These are phyloP conservation scores for Fusarium mundagurra DNA, from an alignment of 2,329 filamentous ascomycete species.

Conservation along the genomic window DNA sequence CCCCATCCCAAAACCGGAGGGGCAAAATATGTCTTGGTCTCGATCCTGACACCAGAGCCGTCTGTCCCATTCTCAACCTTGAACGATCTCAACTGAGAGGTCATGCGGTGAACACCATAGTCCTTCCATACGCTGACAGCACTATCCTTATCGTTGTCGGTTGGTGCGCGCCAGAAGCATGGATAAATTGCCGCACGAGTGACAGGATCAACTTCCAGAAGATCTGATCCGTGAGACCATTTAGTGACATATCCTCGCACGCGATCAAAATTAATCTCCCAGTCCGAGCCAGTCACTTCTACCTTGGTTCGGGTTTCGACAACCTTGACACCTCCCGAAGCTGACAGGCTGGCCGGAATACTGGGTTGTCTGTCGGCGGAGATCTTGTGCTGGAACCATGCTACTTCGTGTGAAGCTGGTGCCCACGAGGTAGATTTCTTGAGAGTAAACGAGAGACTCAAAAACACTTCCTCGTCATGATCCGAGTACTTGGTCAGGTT, in stretches of 20 bases:
- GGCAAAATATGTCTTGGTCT: neutral
- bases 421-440: neutral
- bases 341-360: fast-evolving
- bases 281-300: neutral
- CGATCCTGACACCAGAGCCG: neutral
- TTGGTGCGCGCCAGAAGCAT: slow-evolving; percentile 14
- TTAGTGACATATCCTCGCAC: slow-evolving; percentile 6
- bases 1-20: slow-evolving; percentile 16
- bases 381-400: slow-evolving; percentile 14
- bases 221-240: neutral
- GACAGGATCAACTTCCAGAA: neutral
- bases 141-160: slow-evolving; percentile 5
- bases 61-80: neutral
- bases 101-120: slow-evolving; percentile 11
- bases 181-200: neutral
- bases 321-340: neutral
- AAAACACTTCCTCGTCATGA: neutral
- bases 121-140: slow-evolving; percentile 1
- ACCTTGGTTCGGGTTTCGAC: neutral
- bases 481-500: neutral
- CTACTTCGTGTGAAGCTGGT: neutral
- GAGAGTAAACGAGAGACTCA: neutral
- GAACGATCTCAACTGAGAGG: slow-evolving; percentile 4
- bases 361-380: neutral
- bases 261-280: neutral